Base-by-base conservation (phyloP, 805 yeast genomes). In the Candida nonsorbophila region DNA sequence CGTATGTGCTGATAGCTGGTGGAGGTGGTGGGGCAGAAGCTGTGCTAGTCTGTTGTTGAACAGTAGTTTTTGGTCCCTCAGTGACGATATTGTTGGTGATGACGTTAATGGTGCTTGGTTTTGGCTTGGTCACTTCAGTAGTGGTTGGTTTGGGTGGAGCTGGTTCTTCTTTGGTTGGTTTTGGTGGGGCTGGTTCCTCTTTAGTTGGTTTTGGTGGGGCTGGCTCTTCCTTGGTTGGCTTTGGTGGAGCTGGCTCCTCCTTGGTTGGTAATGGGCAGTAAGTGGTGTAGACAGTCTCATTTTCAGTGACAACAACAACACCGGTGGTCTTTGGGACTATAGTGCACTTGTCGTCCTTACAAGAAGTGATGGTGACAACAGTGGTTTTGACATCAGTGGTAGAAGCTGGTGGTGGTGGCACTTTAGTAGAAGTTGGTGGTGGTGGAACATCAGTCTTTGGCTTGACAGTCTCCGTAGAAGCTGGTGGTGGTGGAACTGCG, bases 61-160 rank as follows among this genome's bases (percentile, higher is more conserved):
- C 30, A 14, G 42, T 24, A 15, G 50, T 33, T 12, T 52, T 23
- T 31, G 38, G 38, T 11, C 58, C 40, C 34, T 61, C 53, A 13
- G 70, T 64, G 9, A 53, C 38, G 25, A 64, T 62, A 43, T 60
- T 59, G 41, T 58, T 47, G 16, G 69, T 58, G 29, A 64, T 63
- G n/a, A 63, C 71, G 37, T 64, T 52, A 24, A 62, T 44, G 27
- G 39, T 25, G n/a, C n/a, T n/a, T n/a, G n/a, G n/a, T n/a, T n/a
- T n/a, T n/a, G n/a, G n/a, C n/a, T n/a, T n/a, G 14, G 37, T 16
- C 14, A 26, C 17, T 25, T 22, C 19, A 6, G 22, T 8, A 10
- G 28, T 22, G 19, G 25, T n/a, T 6, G 29, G n/a, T 19, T 24
- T 21, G 14, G 35, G 31, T 34, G 49, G 29, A 24, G 41, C 16